Evolutionary conservation across 2,329 filamentous ascomycete species (phyloP).

Genomic region (Cladophialophora exuberans): DNA sequence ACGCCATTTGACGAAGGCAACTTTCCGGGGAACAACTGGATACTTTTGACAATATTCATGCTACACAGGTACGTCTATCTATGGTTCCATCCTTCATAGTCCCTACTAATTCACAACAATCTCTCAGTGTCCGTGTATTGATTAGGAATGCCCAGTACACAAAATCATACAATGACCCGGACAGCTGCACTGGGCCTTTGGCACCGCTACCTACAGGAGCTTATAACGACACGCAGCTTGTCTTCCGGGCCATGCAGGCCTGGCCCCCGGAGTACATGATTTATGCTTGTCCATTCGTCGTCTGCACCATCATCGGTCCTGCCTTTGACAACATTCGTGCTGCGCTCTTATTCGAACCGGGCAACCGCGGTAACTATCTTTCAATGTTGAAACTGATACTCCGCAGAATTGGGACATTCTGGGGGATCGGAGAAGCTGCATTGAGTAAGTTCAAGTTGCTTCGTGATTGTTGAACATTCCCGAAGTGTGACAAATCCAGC

Average conservation of each 20-base stretch:
- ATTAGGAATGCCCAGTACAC: conserved; percentile 6
- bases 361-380: not conserved
- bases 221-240: conserved; percentile 8
- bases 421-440: not conserved
- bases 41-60: conserved; percentile 4
- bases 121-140: conserved; percentile 3
- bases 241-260: conserved; percentile 14
- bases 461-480: not conserved
- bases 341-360: conserved; percentile 3
- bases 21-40: conserved; percentile 9
- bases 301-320: conserved; percentile 12
- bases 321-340: conserved; percentile 5
- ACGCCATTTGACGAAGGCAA: conserved; percentile 3
- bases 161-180: not conserved
- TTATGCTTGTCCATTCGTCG: conserved; percentile 8
- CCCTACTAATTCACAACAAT: not conserved
- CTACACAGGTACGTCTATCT: conserved; percentile 8
- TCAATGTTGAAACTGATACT: conserved; percentile 8
- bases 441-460: not conserved
- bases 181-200: not conserved
- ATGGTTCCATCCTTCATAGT: not conserved
- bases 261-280: conserved; percentile 11
- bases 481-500: conserved; percentile 9
- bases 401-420: not conserved
- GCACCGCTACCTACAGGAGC: not conserved